Evolutionary conservation across 495 filamentous ascomycete species (phyloP).

Genomic region (Darksidea phi): DNA sequence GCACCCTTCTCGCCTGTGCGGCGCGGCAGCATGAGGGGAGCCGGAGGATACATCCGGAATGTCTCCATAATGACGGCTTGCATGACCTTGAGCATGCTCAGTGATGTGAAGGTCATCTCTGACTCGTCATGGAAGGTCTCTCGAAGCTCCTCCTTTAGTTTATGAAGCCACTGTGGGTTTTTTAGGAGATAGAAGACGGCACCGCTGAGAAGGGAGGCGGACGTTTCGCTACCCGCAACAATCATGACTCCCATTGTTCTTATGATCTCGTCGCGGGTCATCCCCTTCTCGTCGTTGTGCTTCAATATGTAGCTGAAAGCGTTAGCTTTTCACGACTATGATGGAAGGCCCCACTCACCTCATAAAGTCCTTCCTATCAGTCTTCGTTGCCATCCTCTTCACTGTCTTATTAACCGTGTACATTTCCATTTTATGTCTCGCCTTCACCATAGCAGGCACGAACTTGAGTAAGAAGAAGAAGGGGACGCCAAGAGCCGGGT

Average conservation of each 20-base stretch:
- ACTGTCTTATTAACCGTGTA: not conserved
- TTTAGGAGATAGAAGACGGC: conserved; percentile 61
- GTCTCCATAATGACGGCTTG: conserved; percentile 63
- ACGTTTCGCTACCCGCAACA: conserved; percentile 35
- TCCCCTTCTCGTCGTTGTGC: not conserved
- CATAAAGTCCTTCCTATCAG: conserved; percentile 10
- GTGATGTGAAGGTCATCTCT: conserved; percentile 47
- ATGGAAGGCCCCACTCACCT: too few species aligned
- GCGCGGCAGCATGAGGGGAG: conserved; percentile 56
- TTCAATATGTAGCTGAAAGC: not conserved
- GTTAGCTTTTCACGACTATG: too few species aligned
- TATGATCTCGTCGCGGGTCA: conserved; percentile 13
- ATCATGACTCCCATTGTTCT: conserved; percentile 23
- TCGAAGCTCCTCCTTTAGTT: conserved; percentile 53
- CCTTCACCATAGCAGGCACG: not conserved
- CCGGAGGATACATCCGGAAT: conserved; percentile 64
- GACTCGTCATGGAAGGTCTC: conserved; percentile 42
- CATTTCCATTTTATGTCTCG: not conserved
- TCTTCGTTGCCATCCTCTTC: not conserved
- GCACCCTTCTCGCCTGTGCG: not conserved
- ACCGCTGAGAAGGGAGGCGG: conserved; percentile 49
- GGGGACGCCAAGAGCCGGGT: not conserved
- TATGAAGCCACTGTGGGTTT: conserved; percentile 45
- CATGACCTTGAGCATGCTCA: conserved; percentile 45
- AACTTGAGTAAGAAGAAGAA: not conserved